A percentile compares a stretch with the other conserved stretches of the same genome.
Conservation (phyloP, 2,329 filamentous ascomycete species). For the Ceratocystis albifundus region DNA sequence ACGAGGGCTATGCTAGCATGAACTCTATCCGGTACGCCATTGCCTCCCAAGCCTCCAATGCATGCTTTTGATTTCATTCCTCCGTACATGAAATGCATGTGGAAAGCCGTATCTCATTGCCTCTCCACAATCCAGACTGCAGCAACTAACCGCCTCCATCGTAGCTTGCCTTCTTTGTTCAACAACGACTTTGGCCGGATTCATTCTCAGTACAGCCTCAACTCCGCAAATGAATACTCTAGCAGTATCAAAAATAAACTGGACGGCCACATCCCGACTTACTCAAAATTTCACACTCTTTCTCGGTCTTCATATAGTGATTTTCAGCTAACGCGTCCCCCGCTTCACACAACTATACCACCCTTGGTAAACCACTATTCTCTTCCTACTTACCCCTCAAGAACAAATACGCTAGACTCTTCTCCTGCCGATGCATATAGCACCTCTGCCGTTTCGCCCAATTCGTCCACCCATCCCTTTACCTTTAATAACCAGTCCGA, state of each 20-base stretch:
- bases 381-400: constrained; percentile 35
- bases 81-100: no score
- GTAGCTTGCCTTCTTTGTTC: constrained; percentile 34
- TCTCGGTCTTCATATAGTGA: constrained; percentile 17
- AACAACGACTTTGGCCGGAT: constrained; percentile 38
- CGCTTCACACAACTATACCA: constrained; percentile 32
- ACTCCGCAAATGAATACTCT: constrained; percentile 39
- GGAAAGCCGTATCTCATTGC: constrained; percentile 4
- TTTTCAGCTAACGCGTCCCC: constrained; percentile 33
- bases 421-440: constrained; percentile 36
- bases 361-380: constrained; percentile 34
- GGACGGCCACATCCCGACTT: constrained; percentile 36
- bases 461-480: constrained; percentile 35
- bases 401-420: constrained; percentile 32
- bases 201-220: constrained; percentile 39
- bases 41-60: constrained; percentile 12
- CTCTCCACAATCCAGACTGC: constrained; percentile 23
- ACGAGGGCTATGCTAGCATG: constrained; percentile 38
- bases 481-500: constrained; percentile 33
- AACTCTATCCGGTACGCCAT: constrained; percentile 32
- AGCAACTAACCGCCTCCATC: constrained; percentile 25
- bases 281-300: constrained; percentile 29
- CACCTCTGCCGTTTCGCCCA: constrained; percentile 40
- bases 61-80: no score
- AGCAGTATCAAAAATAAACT: constrained; percentile 45